A percentile compares a stretch with the other conserved stretches of the same genome.
These are phyloP conservation scores for Nicotiana benthamiana DNA, from an alignment of 257 asterid genomes.

Conservation along the genomic window DNA sequence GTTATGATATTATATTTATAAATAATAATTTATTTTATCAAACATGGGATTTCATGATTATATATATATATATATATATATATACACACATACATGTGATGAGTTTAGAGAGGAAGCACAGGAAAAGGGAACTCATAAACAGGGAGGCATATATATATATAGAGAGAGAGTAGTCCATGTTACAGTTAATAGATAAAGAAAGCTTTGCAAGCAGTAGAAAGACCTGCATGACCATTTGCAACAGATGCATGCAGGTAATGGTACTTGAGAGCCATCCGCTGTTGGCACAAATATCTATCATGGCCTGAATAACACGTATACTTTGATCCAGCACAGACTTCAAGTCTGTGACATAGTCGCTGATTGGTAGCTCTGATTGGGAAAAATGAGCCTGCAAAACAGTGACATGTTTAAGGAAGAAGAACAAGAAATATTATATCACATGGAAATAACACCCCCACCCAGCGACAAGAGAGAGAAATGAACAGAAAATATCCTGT, in stretches of 20 bases:
- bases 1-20: too few species aligned
- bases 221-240: constrained; percentile 99
- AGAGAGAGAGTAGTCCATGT: not conserved
- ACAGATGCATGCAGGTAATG: constrained; percentile 76
- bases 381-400: constrained; percentile 87
- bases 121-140: not conserved
- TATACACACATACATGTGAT: too few species aligned
- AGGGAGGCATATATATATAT: not conserved
- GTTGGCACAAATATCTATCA: constrained; percentile 97
- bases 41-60: too few species aligned
- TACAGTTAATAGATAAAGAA: not conserved
- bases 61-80: too few species aligned
- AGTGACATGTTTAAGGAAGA: constrained; percentile 13
- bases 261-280: constrained; percentile 98
- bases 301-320: constrained; percentile 92
- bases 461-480: too few species aligned
- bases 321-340: constrained; percentile 97
- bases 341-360: constrained; percentile 87
- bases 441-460: not conserved
- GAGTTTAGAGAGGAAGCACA: not conserved
- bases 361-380: constrained; percentile 68
- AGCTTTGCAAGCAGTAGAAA: constrained; percentile 9
- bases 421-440: not conserved
- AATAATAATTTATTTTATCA: too few species aligned
- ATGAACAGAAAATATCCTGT: not conserved